These are phyloP conservation scores for Chrysanthemum seticuspe DNA, from an alignment of 129 eudicot species.

Conservation along the genomic window DNA sequence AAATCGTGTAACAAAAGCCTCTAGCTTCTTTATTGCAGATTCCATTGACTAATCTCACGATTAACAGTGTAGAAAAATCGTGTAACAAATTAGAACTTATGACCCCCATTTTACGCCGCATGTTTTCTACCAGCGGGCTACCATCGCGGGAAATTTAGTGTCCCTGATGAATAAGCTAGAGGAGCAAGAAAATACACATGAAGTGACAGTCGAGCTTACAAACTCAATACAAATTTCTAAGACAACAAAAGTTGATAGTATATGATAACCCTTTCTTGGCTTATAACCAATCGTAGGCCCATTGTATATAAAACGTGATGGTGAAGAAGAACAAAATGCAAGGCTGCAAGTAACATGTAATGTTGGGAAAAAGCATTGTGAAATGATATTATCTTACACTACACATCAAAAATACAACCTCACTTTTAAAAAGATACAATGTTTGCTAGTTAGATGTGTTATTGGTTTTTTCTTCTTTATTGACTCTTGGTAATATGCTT, in stretches of 20 bases:
- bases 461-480: slow-evolving; percentile 6
- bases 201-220: too few relatives aligned
- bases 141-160: too few relatives aligned
- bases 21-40: too few relatives aligned
- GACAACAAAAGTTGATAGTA: too few relatives aligned
- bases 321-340: slow-evolving; percentile 12
- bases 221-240: too few relatives aligned
- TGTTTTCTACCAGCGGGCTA: too few relatives aligned
- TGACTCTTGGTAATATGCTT: neutral
- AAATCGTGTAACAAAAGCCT: too few relatives aligned
- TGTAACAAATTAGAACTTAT: too few relatives aligned
- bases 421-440: slow-evolving; percentile 10
- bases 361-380: slow-evolving; percentile 28
- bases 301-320: neutral
- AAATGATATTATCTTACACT: slow-evolving; percentile 12
- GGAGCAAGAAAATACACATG: neutral
- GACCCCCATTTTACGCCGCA: too few relatives aligned
- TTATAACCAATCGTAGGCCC: slow-evolving; percentile 4
- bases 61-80: too few relatives aligned
- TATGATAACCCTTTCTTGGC: neutral
- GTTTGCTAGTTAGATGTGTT: slow-evolving; percentile 22
- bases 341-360: slow-evolving; percentile 21
- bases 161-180: neutral
- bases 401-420: neutral
- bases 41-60: too few relatives aligned